Base-by-base conservation (phyloP, 23 red algal genomes). In the Gracilaria vermiculophylla region DNA sequence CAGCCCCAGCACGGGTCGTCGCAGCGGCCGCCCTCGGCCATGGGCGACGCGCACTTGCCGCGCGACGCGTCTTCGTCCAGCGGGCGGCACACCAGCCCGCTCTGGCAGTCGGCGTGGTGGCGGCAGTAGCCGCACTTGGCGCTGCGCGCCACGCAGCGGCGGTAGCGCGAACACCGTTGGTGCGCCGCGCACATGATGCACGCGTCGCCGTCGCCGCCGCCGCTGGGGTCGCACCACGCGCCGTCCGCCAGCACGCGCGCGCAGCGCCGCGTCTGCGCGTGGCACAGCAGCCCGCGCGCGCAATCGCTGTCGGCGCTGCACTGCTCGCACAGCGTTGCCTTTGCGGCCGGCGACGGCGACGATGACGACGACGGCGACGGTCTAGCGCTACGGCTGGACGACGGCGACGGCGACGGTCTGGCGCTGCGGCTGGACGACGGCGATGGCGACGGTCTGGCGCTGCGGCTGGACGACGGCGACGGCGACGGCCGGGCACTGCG, bases 1-100 rank as follows among this genome's bases (percentile, higher is more conserved):
- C 67, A 73, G 19, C 67, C 67, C 67, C 67, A 73, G 42, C 67
- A 73, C 17, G 67, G 67, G 40, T 73, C 67, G 23, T 47, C 8
- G n/a, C 67, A 73, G 1, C 10, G 19, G 4, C 40, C 40, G 42
- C 67, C 67, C 67, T 73, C 67, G 28, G 37, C 6, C 67, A 48
- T 73, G 20, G 67, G 67, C 67, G 28, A 45, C 3, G 67, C 67
- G 42, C 67, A 73, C 42, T 73, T 73, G 36, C 67, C 67, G 36
- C 67, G 35, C 1, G 28, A 7, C 10, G 40, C 6, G 23, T 23
- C 67, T 0, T 5, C 2, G 12, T 73, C 67, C 24, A 45, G n/a
- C 36, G 34, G 34, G 11, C 37, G 4, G 67, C 67, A 73, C 39
- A 73, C 67, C n/a, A 73, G 67, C 1, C 67, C 67, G 20, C 35